These are phyloP conservation scores for Gloeophyllum trabeum DNA, from an alignment of 768 basidiomycete species.

Conservation along the genomic window DNA sequence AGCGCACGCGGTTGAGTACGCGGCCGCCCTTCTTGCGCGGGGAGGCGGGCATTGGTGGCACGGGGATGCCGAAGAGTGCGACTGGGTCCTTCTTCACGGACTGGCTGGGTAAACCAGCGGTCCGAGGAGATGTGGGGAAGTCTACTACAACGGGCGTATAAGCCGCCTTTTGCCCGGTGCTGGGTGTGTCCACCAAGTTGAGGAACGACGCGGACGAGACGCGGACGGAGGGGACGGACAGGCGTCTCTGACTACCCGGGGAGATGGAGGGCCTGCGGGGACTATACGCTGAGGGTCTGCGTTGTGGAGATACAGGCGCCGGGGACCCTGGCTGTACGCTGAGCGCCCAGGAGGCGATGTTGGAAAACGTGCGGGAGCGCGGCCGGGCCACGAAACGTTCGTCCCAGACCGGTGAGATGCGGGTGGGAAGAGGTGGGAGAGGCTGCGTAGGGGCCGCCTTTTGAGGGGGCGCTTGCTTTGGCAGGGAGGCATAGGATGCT, in stretches of 20 bases:
- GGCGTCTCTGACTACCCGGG: too few relatives aligned
- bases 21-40: constrained; percentile 8
- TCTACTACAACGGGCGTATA: constrained; percentile 20
- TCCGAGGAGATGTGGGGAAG: constrained; percentile 28
- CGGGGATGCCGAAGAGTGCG: constrained; percentile 35
- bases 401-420: constrained; percentile 1
- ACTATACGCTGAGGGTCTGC: constrained; percentile 20
- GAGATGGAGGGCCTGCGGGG: constrained; percentile 23
- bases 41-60: constrained; percentile 1
- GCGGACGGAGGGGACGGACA: too few relatives aligned
- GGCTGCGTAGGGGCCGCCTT: constrained; percentile 1
- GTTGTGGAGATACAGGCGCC: constrained; percentile 19
- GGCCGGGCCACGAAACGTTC: constrained; percentile 14
- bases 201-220: constrained; percentile 36
- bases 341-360: constrained; percentile 52
- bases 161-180: constrained; percentile 16
- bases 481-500: too few relatives aligned
- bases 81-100: constrained; percentile 55
- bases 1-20: constrained; percentile 28
- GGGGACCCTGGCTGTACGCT: constrained; percentile 65
- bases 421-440: background rate
- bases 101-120: constrained; percentile 41
- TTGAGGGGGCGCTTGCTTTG: constrained; percentile 14
- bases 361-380: constrained; percentile 34
- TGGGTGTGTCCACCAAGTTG: constrained; percentile 18